Evolutionary conservation across 1,139 yeast genomes (phyloP).

Genomic region (Geotrichum bryndzae): DNA sequence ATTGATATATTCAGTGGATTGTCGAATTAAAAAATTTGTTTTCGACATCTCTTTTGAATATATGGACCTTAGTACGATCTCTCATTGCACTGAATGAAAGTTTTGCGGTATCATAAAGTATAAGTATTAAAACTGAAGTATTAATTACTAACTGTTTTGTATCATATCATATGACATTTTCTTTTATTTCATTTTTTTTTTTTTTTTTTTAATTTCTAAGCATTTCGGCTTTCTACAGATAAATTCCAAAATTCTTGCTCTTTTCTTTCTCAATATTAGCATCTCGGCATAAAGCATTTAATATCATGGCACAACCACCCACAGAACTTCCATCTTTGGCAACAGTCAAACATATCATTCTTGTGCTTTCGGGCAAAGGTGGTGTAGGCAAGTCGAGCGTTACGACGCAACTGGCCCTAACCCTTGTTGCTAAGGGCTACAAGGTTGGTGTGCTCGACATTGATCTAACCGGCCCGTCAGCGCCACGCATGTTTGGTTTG

Average conservation of each 20-base stretch:
- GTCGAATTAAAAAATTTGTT: background rate
- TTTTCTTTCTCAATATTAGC: background rate
- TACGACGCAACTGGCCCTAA: slow-evolving; percentile 84
- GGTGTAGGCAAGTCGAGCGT: slow-evolving; percentile 97
- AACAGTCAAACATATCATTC: slow-evolving; percentile 66
- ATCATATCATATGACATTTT: background rate
- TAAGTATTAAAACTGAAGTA: background rate
- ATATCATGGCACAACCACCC: slow-evolving; percentile 4
- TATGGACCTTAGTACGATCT: background rate
- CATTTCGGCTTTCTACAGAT: background rate
- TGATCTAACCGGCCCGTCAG: slow-evolving; percentile 93
- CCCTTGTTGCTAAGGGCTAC: slow-evolving; percentile 62
- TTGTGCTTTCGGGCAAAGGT: slow-evolving; percentile 90
- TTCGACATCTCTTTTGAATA: background rate
- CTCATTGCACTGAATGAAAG: background rate
- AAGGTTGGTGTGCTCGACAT: slow-evolving; percentile 91
- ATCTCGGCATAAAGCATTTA: background rate
- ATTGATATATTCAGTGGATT: background rate
- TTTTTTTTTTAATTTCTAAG: background rate
- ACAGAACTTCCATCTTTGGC: slow-evolving; percentile 41
- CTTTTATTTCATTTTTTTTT: background rate
- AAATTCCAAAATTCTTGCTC: background rate
- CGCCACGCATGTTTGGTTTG: slow-evolving; percentile 93
- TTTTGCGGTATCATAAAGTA: background rate
- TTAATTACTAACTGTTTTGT: too few relatives aligned